Evolutionary conservation across 2,329 filamentous ascomycete species (phyloP).

Genomic region (Ceratocystis huliohia): DNA sequence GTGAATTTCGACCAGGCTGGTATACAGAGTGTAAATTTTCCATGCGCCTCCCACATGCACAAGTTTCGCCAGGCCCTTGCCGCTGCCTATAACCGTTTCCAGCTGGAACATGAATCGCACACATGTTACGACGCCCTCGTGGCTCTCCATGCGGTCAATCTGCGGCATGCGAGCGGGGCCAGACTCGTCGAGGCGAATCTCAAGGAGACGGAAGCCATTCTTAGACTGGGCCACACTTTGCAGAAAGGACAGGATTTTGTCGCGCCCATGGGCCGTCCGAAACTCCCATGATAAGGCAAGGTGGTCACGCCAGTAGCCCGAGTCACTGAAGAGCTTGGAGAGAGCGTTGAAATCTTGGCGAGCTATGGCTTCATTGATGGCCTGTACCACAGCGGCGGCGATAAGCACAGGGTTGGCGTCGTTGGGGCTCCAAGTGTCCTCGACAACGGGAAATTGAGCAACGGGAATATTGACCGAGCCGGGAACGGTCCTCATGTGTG

Average conservation of each 20-base stretch:
- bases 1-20: slow-evolving; percentile 41
- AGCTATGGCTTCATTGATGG: slow-evolving; percentile 33
- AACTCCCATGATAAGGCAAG: slow-evolving; percentile 45
- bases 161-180: slow-evolving; percentile 33
- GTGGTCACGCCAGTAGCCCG: slow-evolving; percentile 48
- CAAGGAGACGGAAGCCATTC: slow-evolving; percentile 32
- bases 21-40: slow-evolving; percentile 54
- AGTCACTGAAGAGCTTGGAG: slow-evolving; percentile 30
- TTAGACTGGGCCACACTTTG: slow-evolving; percentile 25
- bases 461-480: slow-evolving; percentile 44
- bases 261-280: slow-evolving; percentile 36
- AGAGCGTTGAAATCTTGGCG: slow-evolving; percentile 29
- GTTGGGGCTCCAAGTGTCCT: not conserved
- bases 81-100: slow-evolving; percentile 41
- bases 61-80: slow-evolving; percentile 44
- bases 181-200: slow-evolving; percentile 36
- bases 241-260: slow-evolving; percentile 32
- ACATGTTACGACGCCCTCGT: slow-evolving; percentile 34
- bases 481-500: slow-evolving; percentile 28
- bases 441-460: slow-evolving; percentile 28
- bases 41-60: slow-evolving; percentile 34
- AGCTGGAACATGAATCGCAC: slow-evolving; percentile 45
- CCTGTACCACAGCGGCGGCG: slow-evolving; percentile 30
- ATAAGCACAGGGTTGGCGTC: slow-evolving; percentile 28
- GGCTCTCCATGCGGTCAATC: slow-evolving; percentile 35